These are phyloP conservation scores for Strigomonas oncopelti DNA, from an alignment of 208 protist genomes.

Conservation along the genomic window DNA sequence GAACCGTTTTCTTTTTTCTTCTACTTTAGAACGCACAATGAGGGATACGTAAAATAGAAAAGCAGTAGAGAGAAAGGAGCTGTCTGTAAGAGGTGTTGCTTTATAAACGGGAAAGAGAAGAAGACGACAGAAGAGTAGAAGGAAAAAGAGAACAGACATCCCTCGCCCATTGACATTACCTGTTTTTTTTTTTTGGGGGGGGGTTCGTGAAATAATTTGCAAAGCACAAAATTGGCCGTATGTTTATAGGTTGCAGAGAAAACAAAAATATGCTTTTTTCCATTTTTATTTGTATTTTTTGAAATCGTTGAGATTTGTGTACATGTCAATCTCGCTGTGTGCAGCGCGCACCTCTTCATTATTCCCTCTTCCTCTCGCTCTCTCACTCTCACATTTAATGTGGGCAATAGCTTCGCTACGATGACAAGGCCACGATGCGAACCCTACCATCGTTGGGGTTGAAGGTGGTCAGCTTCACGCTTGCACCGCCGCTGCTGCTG, in stretches of 20 bases:
- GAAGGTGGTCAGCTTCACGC: conserved; percentile 57
- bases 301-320: no score
- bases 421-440: conserved; percentile 30
- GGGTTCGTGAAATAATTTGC: background rate
- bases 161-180: background rate
- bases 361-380: background rate
- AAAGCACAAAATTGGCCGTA: conserved; percentile 7
- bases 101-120: conserved; percentile 16
- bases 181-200: background rate
- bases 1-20: background rate
- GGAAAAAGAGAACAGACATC: conserved; percentile 18
- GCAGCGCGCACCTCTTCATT: conserved; percentile 12
- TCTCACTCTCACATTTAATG: background rate
- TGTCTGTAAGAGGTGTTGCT: background rate
- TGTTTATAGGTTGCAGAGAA: background rate
- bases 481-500: conserved; percentile 15
- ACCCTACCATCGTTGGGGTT: conserved; percentile 37
- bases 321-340: no score
- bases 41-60: conserved; percentile 10
- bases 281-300: no score
- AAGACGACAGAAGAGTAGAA: conserved; percentile 16
- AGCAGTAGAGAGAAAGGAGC: conserved; percentile 19
- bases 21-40: no score
- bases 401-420: background rate
- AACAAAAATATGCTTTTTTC: background rate